Evolutionary conservation across 352 stramenopile species (phyloP).

Genomic region (Globisporangium alternatum): DNA sequence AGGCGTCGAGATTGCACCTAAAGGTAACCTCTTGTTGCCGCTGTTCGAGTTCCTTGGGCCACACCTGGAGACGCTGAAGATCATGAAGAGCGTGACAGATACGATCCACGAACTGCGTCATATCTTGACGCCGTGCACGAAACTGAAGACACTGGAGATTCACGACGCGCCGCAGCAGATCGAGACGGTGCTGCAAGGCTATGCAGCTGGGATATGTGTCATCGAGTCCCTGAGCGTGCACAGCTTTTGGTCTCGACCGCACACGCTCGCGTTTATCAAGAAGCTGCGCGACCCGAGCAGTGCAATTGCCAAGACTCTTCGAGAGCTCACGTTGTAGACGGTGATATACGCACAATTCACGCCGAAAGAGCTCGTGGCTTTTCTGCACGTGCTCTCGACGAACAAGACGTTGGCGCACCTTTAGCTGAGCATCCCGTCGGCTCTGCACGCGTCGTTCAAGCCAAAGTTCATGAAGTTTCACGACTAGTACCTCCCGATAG

Average conservation of each 20-base stretch:
- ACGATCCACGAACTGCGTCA: neutral
- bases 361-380: neutral
- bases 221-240: neutral
- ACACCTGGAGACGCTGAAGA: neutral
- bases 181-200: neutral
- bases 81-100: neutral
- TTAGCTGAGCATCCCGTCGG: neutral
- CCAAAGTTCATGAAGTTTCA: neutral
- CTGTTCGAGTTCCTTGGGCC: constrained; percentile 5
- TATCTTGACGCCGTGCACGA: neutral
- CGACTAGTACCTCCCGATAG: neutral
- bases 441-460: neutral
- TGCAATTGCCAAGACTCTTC: neutral
- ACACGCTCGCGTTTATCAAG: neutral
- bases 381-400: neutral
- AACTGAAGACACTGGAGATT: neutral
- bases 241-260: neutral
- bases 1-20: neutral
- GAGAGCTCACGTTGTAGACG: neutral
- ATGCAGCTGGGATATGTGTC: neutral
- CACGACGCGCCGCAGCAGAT: neutral
- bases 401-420: constrained; percentile 6
- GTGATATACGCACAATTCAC: neutral
- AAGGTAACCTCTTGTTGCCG: neutral
- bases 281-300: constrained; percentile 1